Base-by-base conservation (phyloP, 2,329 filamentous ascomycete genomes). In the Apiospora pterosperma region DNA sequence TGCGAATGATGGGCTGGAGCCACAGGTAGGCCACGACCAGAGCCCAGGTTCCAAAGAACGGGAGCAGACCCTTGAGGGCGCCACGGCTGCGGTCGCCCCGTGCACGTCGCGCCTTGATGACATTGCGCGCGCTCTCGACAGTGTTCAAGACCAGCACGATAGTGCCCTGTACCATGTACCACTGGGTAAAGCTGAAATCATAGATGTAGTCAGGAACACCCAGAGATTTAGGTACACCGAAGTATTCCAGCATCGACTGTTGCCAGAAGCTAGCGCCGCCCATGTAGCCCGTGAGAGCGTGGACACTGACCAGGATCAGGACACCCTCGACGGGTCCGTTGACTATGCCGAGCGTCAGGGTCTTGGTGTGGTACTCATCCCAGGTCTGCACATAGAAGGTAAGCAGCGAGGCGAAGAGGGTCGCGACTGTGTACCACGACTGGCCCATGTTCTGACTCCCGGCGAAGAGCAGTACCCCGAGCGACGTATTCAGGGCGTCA, bases 371-470 rank as follows among this genome's bases (percentile, higher is more conserved):
- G 80, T 98, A 99, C 77, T 98, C 96, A 75, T 99, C 96, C 96
- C 96, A 99, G 38, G 96, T 98, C 77, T 98, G 96, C 48, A 98
- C 91, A 78, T 98, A 98, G 79, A 99, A 99, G n/a, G 96, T 97
- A 72, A 96, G 83, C 65, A 95, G 88, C 7, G 92, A 90, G 70
- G 90, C 92, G 79, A 97, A 97, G 19, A 97, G 85, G 5, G 86
- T 88, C 65, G 93, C 81, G 14, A 97, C 89, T 0, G 94, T 97
- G 78, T 89, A 89, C 95, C 94, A 97, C 66, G 90, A 88, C 80
- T 97, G 93, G 58, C 95, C 95, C 75, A 98, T 87, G 75, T 97
- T 97, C 84, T 97, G 94, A 39, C 92, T 90, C 38, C 90, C 93
- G 12, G 93, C 92, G 75, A 99, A 99, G 70, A 99, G 87, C 66